These are phyloP conservation scores for Cruciata laevipes DNA, from an alignment of 257 asterid species.

Conservation along the genomic window DNA sequence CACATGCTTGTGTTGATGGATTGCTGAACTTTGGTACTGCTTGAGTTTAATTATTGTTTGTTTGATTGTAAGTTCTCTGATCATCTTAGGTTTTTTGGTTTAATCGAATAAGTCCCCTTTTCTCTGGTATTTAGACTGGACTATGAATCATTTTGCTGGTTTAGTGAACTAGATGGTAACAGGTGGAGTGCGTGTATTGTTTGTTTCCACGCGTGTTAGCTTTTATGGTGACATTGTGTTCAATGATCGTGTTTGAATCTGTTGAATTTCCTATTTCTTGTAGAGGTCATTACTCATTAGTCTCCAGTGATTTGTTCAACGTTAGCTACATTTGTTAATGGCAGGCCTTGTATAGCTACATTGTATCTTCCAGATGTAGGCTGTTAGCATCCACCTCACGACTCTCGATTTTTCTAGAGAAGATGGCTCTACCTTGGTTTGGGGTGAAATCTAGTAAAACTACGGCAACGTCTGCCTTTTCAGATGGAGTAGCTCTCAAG, in stretches of 20 bases:
- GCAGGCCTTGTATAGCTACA: not conserved
- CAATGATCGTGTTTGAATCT: not conserved
- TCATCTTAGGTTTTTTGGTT: not conserved
- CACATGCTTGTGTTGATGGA: not conserved
- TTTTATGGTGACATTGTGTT: not conserved
- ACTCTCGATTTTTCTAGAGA: constrained; percentile 38
- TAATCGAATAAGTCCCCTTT: not conserved
- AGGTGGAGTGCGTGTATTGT: not conserved
- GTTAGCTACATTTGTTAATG: no score
- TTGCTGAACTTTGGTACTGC: not conserved
- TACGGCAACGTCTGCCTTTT: constrained; percentile 30
- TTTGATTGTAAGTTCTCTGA: not conserved
- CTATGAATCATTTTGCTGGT: not conserved
- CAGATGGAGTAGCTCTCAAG: constrained; percentile 29
- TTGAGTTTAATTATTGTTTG: not conserved
- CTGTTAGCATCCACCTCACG: not conserved
- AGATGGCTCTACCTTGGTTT: constrained; percentile 44
- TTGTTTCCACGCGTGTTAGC: not conserved
- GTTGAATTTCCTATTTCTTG: not conserved
- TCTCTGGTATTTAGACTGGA: not conserved
- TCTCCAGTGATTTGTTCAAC: not conserved
- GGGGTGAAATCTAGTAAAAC: constrained; percentile 43
- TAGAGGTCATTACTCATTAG: not conserved
- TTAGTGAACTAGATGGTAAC: not conserved
- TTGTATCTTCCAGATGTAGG: not conserved